phyloP scores from a whole-genome alignment of 2,329 filamentous ascomycete species.

The Claviceps citrina region DNA sequence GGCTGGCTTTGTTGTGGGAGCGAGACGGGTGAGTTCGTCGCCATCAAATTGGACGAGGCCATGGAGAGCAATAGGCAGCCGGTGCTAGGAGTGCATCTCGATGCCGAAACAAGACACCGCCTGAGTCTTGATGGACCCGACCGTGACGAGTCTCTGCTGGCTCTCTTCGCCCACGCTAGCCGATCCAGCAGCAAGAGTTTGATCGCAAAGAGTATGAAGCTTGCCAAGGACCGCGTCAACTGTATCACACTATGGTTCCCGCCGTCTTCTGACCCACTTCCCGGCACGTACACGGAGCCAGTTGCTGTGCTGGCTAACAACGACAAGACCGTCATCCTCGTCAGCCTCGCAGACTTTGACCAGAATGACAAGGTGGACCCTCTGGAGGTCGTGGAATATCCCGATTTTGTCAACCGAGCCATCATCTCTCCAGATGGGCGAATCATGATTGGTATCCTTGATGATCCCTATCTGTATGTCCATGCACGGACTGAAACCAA shows the following conservation, averaged over 20 bases:
- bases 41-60: constrained; percentile 46
- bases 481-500: constrained; percentile 42
- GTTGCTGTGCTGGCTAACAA: constrained; percentile 79
- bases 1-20: constrained; percentile 88
- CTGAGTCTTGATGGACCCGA: constrained; percentile 21
- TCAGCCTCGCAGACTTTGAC: constrained; percentile 51
- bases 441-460: constrained; percentile 68
- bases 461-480: constrained; percentile 75
- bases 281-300: constrained; percentile 30
- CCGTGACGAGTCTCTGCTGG: constrained; percentile 19
- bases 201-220: constrained; percentile 34
- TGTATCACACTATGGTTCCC: constrained; percentile 51
- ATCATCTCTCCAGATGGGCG: constrained; percentile 82
- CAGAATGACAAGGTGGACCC: constrained; percentile 32
- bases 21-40: constrained; percentile 72
- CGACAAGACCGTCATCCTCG: constrained; percentile 75
- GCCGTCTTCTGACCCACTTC: constrained; percentile 17
- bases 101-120: constrained; percentile 9
- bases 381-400: constrained; percentile 56
- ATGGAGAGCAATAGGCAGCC: constrained; percentile 16
- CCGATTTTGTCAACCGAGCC: constrained; percentile 82
- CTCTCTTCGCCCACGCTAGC: constrained; percentile 23
- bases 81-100: constrained; percentile 10
- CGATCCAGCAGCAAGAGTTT: constrained; percentile 29
- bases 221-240: constrained; percentile 48